phyloP scores from a whole-genome alignment of 1,139 yeast species.

The Nadsonia commutata region DNA sequence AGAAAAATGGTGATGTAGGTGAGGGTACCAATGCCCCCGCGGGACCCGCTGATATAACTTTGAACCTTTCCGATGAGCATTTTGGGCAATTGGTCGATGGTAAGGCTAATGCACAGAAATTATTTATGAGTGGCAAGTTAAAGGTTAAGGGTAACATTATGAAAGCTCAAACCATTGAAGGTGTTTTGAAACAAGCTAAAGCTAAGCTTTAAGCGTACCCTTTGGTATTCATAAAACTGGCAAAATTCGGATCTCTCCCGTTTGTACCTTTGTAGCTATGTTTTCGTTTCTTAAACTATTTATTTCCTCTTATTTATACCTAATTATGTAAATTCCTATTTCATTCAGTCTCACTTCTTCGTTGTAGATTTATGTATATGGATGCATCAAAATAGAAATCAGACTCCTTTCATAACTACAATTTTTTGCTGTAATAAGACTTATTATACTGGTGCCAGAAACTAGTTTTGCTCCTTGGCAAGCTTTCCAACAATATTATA shows the following conservation, averaged over 20 bases:
- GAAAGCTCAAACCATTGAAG: constrained; percentile 74
- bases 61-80: constrained; percentile 42
- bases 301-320: too few relatives aligned
- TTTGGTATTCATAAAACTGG: neutral
- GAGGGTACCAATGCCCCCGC: constrained; percentile 30
- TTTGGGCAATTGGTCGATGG: constrained; percentile 60
- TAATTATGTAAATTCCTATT: too few relatives aligned
- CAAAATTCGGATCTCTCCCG: neutral
- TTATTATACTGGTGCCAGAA: too few relatives aligned
- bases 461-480: too few relatives aligned
- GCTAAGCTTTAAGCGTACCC: constrained; percentile 29
- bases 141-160: constrained; percentile 81
- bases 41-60: constrained; percentile 48
- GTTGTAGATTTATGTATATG: too few relatives aligned
- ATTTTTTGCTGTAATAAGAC: too few relatives aligned
- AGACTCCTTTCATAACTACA: too few relatives aligned
- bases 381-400: too few relatives aligned
- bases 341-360: too few relatives aligned
- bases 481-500: constrained; percentile 4
- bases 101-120: constrained; percentile 71
- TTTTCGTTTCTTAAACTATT: too few relatives aligned
- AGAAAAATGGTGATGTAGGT: constrained; percentile 42
- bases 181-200: constrained; percentile 50
- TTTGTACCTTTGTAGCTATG: too few relatives aligned
- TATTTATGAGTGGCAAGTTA: constrained; percentile 71